A percentile compares a stretch with the other conserved stretches of the same genome.
Conservation (phyloP, 441 rosid species). For the Rhodomyrtus psidioides region DNA sequence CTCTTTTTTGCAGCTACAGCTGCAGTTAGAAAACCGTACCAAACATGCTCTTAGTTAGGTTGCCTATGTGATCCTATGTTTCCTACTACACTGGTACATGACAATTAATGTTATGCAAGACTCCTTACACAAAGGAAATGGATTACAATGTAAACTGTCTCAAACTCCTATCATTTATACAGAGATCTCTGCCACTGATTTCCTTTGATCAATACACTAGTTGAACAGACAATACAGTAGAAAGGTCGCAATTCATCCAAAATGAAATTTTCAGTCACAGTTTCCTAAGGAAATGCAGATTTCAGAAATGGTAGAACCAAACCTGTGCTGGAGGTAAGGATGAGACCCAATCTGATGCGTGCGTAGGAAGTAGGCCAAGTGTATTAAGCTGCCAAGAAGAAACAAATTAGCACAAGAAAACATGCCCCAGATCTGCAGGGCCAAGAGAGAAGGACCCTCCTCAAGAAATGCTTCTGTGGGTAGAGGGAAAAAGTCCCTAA, state of each 20-base stretch:
- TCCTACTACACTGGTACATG: neutral
- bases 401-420: slow-evolving; percentile 1
- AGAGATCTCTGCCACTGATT: neutral
- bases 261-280: neutral
- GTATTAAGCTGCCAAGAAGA: slow-evolving; percentile 70
- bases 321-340: slow-evolving; percentile 97
- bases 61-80: neutral
- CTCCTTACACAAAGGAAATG: neutral
- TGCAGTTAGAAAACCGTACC: neutral
- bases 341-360: slow-evolving; percentile 98
- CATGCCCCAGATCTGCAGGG: neutral
- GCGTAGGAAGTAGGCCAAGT: slow-evolving; percentile 96
- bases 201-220: neutral
- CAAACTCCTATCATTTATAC: neutral
- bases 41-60: neutral
- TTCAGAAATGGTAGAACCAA: slow-evolving; percentile 1
- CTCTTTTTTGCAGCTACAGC: neutral
- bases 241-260: neutral
- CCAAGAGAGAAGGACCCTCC: neutral
- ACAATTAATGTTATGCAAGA: neutral
- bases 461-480: neutral
- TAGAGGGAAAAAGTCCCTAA: neutral
- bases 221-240: neutral
- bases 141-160: neutral
- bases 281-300: neutral